Base-by-base conservation (phyloP, 192 early-diverging fungal genomes). In the Backusella tuberculispora region DNA sequence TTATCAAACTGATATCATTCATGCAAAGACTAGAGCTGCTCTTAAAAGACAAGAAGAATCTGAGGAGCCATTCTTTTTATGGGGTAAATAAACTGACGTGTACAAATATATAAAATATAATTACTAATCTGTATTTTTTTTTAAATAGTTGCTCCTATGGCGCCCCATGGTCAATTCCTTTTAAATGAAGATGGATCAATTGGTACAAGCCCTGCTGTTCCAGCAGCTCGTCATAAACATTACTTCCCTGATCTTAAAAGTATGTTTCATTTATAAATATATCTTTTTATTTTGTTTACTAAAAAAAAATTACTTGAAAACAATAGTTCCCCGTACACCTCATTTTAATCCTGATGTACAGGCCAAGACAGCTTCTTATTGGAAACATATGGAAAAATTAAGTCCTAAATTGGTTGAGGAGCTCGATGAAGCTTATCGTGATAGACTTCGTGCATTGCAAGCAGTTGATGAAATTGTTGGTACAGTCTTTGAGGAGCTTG, bases 391-490 rank as follows among this genome's bases (percentile, higher is more conserved):
- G 41, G 83, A 88, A 1, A 72, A 77, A 26, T 63, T 90, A 45
- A 78, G 76, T 34, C 69, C 76, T 0, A 56, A 66, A 9, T 43
- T 88, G 19, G 75, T 85, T 24, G 78, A 85, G 0, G 46, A 50
- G 14, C 80, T 88, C 15, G 87, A 89, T 73, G 75, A 85, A 14
- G 79, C 72, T 14, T 88, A 90, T 74, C 85, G 87, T 53, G 79
- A 85, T 14, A 84, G 87, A 19, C 79, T 89, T 12, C 83, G 87
- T 60, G 82, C 86, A 3, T 76, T 89, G 41, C 88, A 90, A 43
- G 84, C 90, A 4, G 86, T 89, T 0, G 90, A 92, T 75, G 90
- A 90, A 66, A 69, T 90, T 38, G 80, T 92, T 66, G 90, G 85
- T 24, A 74, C 80, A 0, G 66, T 92, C 0, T 80, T 90, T 69